Evolutionary conservation across 2,329 filamentous ascomycete species (phyloP).

Genomic region (Dothidotthia symphoricarpi): DNA sequence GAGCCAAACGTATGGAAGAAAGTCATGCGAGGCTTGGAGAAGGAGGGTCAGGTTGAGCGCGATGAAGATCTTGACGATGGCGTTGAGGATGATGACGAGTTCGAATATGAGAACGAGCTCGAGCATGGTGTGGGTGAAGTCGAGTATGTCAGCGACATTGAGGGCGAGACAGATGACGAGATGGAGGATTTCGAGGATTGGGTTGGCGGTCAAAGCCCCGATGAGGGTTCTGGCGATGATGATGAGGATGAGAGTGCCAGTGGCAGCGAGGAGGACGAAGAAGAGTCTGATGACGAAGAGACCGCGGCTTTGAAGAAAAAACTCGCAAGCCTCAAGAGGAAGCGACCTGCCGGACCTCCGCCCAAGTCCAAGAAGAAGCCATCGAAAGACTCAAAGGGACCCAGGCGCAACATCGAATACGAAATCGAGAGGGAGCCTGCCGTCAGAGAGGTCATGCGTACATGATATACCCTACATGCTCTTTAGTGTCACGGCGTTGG

Average conservation of each 20-base stretch:
- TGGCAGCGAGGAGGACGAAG: slow-evolving; percentile 54
- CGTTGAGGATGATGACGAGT: slow-evolving; percentile 66
- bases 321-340: slow-evolving; percentile 56
- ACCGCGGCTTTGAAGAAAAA: slow-evolving; percentile 58
- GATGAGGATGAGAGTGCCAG: slow-evolving; percentile 56
- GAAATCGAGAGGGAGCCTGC: slow-evolving; percentile 66
- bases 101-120: slow-evolving; percentile 63
- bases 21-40: slow-evolving; percentile 86
- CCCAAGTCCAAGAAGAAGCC: slow-evolving; percentile 60
- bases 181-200: slow-evolving; percentile 78
- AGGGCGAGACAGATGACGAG: slow-evolving; percentile 70
- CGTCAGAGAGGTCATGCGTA: slow-evolving; percentile 33
- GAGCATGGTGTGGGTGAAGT: slow-evolving; percentile 71
- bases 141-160: slow-evolving; percentile 90
- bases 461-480: slow-evolving; percentile 24
- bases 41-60: slow-evolving; percentile 74
- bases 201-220: slow-evolving; percentile 69
- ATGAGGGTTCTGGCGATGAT: slow-evolving; percentile 56
- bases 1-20: slow-evolving; percentile 97
- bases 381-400: slow-evolving; percentile 48
- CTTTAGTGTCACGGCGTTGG: slow-evolving; percentile 12
- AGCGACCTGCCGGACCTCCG: slow-evolving; percentile 51
- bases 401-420: slow-evolving; percentile 73
- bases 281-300: slow-evolving; percentile 56
- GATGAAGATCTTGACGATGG: slow-evolving; percentile 90